Percentiles rank a stretch among this genome's conserved stretches.
phyloP scores from a whole-genome alignment of 2,329 filamentous ascomycete species.

The Xenosphaeropsis pyriputrescens region DNA sequence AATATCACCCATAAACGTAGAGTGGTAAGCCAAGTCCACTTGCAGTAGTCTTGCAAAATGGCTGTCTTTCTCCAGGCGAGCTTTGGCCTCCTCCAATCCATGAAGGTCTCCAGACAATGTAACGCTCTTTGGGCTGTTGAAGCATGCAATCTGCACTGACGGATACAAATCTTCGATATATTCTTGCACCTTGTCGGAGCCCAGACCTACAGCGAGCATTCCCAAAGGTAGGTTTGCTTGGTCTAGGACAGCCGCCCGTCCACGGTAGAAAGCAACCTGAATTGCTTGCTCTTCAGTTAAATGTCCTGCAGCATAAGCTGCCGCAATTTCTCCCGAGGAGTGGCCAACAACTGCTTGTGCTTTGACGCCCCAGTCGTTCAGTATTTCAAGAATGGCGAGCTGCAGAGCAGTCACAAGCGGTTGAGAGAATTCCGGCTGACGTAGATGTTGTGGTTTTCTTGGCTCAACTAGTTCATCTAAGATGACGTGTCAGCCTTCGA shows the following conservation, averaged over 20 bases:
- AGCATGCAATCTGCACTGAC: constrained; percentile 15
- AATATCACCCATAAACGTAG: constrained; percentile 20
- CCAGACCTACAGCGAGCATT: constrained; percentile 32
- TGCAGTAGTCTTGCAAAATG: constrained; percentile 18
- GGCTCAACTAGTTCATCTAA: neutral
- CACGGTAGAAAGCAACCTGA: constrained; percentile 11
- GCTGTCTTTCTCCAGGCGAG: constrained; percentile 12
- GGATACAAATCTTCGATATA: constrained; percentile 5
- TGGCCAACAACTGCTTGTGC: constrained; percentile 14
- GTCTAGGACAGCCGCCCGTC: constrained; percentile 2
- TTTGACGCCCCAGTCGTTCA: constrained; percentile 7
- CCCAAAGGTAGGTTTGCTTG: constrained; percentile 17
- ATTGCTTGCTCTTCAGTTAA: constrained; percentile 8
- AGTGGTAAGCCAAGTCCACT: constrained; percentile 25
- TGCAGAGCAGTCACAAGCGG: constrained; percentile 13
- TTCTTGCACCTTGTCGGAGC: constrained; percentile 9
- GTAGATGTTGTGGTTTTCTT: neutral
- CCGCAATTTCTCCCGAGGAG: constrained; percentile 20
- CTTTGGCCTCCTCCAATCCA: constrained; percentile 3
- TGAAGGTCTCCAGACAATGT: constrained; percentile 20
- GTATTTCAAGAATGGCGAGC: constrained; percentile 13
- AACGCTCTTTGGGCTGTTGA: constrained; percentile 21
- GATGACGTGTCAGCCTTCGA: neutral
- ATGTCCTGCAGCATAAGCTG: constrained; percentile 18
- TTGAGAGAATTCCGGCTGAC: constrained; percentile 6